These are phyloP conservation scores for Aspergillus kassunensis DNA, from an alignment of 495 filamentous ascomycete genomes.

Conservation along the genomic window DNA sequence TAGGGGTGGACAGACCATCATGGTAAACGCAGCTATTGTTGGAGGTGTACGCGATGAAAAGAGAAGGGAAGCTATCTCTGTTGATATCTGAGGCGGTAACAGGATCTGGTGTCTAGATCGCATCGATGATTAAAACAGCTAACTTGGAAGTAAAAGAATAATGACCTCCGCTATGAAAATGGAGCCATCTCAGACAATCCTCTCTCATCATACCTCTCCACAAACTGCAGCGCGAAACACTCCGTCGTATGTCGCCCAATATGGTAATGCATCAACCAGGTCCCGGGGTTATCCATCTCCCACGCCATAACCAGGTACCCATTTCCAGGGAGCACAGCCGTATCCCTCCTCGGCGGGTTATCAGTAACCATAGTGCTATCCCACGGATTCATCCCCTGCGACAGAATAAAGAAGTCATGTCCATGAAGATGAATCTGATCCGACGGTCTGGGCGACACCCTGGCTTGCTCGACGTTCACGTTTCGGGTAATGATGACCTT, in stretches of 20 bases:
- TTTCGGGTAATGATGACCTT: no score
- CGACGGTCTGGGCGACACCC: no score
- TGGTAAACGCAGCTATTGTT: background rate
- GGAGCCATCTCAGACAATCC: slow-evolving; percentile 7
- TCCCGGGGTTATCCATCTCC: slow-evolving; percentile 49
- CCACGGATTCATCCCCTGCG: slow-evolving; percentile 44
- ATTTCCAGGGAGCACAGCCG: slow-evolving; percentile 49
- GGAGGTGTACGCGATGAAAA: background rate
- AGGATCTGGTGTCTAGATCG: no score
- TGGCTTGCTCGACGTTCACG: no score
- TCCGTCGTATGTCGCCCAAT: slow-evolving; percentile 44
- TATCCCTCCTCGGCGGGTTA: slow-evolving; percentile 57
- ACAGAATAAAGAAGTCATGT: slow-evolving; percentile 57
- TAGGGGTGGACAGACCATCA: no score
- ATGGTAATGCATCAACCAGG: slow-evolving; percentile 54
- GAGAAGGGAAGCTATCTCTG: background rate
- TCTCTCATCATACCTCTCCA: slow-evolving; percentile 35
- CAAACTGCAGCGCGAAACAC: slow-evolving; percentile 45
- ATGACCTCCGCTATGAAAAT: slow-evolving; percentile 15
- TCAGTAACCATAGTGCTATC: slow-evolving; percentile 9
- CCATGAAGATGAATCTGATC: slow-evolving; percentile 89
- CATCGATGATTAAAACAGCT: no score
- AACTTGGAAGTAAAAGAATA: no score
- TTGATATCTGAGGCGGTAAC: no score
- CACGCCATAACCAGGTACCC: slow-evolving; percentile 49